Base-by-base conservation (phyloP, 768 basidiomycete species). In the Leccinum fibrillosum region DNA sequence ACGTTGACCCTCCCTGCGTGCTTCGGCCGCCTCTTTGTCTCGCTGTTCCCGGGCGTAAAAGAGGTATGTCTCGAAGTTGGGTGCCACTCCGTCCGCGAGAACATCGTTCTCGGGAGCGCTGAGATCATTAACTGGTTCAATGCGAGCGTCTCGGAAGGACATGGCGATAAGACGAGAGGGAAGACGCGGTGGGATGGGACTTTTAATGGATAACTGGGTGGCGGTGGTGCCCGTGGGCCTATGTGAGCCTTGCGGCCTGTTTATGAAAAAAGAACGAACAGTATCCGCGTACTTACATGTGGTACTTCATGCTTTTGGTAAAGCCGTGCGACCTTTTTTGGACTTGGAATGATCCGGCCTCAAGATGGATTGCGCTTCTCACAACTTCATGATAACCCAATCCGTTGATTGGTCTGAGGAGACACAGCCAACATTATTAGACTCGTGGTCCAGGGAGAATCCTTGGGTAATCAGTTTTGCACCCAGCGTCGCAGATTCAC, bases 31-130 rank as follows among this genome's bases (percentile, higher is more conserved):
- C 37, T 72, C 71, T 56, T 42, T 69, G 10, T 69, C 67, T 32
- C 72, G 66, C 32, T 72, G 72, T 37, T 69, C 70, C 17, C n/a
- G 53, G 15, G 72, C 72, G 4, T 61, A 74, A 58, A 64, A 61
- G 49, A 72, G 65, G 42, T 74, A 72, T 0, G 70, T 74, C 63
- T 72, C 71, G 15, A 72, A 34, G 60, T 72, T 72, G 0, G 72
- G 71, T 5, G 53, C 19, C 9, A 64, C 47, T 2, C 63, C 70
- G 35, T 72, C 68, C 3, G n/a, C 45, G 35, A 72, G 63, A 23
- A 62, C 37, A 17, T 44, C 45, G 15, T 64, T 57, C n/a, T 66
- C 72, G 1, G 64, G 67, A 1, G 50, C 37, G 26, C 44, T 11
- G 25, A 37, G 2, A 2, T 56, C 63, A 1, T 61, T 5, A 1